Conservation (phyloP, 495 filamentous ascomycete species). For the Massariosphaeria phaeospora region DNA sequence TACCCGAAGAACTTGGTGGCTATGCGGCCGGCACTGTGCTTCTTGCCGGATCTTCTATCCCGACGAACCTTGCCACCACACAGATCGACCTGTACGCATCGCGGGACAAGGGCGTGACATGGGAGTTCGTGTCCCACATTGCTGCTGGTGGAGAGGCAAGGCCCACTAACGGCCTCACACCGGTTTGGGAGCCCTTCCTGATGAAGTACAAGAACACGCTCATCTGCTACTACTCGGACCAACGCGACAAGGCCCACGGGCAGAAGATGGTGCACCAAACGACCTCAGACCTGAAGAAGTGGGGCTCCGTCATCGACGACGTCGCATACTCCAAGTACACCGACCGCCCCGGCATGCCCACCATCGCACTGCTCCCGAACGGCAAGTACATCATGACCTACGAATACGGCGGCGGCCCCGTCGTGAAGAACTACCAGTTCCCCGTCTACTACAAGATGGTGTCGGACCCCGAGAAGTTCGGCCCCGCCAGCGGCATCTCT, state of each 20-base stretch:
- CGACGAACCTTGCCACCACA: conserved; percentile 56
- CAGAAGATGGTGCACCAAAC: conserved; percentile 63
- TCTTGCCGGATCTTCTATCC: conserved; percentile 58
- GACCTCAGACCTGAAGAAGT: conserved; percentile 52
- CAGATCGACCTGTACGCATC: conserved; percentile 65
- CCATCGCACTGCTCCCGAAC: conserved; percentile 55
- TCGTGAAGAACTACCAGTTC: conserved; percentile 43
- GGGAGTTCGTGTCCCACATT: conserved; percentile 62
- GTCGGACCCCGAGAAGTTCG: conserved; percentile 51
- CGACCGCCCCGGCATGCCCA: conserved; percentile 65
- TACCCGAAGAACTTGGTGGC: conserved; percentile 52
- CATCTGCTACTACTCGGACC: conserved; percentile 65
- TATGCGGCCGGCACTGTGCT: conserved; percentile 58
- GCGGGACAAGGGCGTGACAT: conserved; percentile 52
- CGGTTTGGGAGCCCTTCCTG: conserved; percentile 69
- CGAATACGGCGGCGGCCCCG: conserved; percentile 55
- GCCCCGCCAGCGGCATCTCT: conserved; percentile 40
- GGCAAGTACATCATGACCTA: conserved; percentile 59
- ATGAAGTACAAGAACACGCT: conserved; percentile 52
- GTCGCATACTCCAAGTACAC: conserved; percentile 55
- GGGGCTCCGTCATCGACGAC: conserved; percentile 58
- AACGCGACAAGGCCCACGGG: conserved; percentile 58
- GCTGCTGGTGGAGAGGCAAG: conserved; percentile 57
- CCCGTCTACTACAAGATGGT: conserved; percentile 56
- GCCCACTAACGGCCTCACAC: conserved; percentile 59